A percentile compares a stretch with the other conserved stretches of the same genome.
phyloP scores from a whole-genome alignment of 116 monocot genomes.

The Posidonia oceanica region DNA sequence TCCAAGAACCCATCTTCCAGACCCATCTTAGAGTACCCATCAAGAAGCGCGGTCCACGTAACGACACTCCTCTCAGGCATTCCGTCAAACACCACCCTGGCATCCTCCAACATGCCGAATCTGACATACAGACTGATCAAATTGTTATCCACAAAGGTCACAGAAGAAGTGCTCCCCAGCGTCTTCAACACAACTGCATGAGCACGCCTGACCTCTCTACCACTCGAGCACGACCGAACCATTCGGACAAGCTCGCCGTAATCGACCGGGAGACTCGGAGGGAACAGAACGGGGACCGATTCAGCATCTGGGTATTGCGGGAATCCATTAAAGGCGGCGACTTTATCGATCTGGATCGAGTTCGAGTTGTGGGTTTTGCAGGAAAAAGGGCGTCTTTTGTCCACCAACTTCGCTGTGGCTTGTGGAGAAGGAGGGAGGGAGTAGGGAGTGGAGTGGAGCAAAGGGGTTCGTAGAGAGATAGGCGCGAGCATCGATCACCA shows the following conservation, averaged over 20 bases:
- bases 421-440: background rate
- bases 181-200: constrained; percentile 34
- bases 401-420: background rate
- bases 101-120: constrained; percentile 27
- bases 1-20: constrained; percentile 29
- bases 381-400: background rate
- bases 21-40: constrained; percentile 41
- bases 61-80: constrained; percentile 52
- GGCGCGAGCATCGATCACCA: background rate
- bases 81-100: constrained; percentile 58
- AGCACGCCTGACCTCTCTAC: constrained; percentile 27
- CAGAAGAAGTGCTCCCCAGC: constrained; percentile 5
- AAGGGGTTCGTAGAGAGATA: background rate
- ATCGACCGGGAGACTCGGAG: constrained; percentile 4
- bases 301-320: constrained; percentile 10
- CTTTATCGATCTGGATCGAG: background rate
- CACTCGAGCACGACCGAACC: constrained; percentile 34
- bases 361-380: background rate
- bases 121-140: constrained; percentile 49
- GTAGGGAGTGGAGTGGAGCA: background rate
- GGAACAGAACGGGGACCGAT: background rate
- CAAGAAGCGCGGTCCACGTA: constrained; percentile 69
- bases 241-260: constrained; percentile 10
- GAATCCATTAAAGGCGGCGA: background rate
- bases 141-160: constrained; percentile 44